Evolutionary conservation across 345 rosid genomes (phyloP), one percentile per base, ranked within the genome.

Genomic region (Capsella bursapastoris): DNA sequence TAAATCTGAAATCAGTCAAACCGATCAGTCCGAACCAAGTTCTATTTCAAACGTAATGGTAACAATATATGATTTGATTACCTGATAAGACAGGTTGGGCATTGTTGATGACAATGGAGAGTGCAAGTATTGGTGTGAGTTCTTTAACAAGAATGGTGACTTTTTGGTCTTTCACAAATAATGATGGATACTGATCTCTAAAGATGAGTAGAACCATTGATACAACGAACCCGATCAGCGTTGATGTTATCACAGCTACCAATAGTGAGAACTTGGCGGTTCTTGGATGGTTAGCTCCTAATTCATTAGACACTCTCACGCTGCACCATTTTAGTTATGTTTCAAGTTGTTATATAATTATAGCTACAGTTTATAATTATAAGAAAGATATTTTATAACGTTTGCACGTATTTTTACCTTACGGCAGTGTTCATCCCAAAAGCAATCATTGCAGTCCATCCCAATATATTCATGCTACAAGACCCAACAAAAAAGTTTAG

Each of bases 21-120:
- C 50, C 18, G 0, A n/a, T n/a, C n/a, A 43, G 12, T 5, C 2
- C n/a, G 0, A 13, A 1, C 7, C 4, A 11, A 43, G 4, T 4
- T 43, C 47, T 3, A 41, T 11, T 12, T 11, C 3, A 12, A 41
- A 41, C 2, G 49, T 1, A 44, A 44, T 0, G 16, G n/a, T 5
- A 44, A 38, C 12, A 38, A 38, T 38, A 38, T 38, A n/a, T n/a
- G n/a, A n/a, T 22, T 22, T 22, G 25, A 37, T 76, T 85, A 90
- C 97, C 99, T 1, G 99, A 94, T 66, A 94, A 93, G 37, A 94
- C 97, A 2, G 97, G 99, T 49, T 94, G 99, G 31, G 89, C 70
- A 52, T 82, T 89, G 79, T 90, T 80, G 64, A 87, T 86, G 81
- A 86, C 68, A 18, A 94, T 86, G 81, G 92, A 86, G 14, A 82